Base-by-base conservation (phyloP, 176 grass and related monocot genomes). In the Neostapfia colusana region DNA sequence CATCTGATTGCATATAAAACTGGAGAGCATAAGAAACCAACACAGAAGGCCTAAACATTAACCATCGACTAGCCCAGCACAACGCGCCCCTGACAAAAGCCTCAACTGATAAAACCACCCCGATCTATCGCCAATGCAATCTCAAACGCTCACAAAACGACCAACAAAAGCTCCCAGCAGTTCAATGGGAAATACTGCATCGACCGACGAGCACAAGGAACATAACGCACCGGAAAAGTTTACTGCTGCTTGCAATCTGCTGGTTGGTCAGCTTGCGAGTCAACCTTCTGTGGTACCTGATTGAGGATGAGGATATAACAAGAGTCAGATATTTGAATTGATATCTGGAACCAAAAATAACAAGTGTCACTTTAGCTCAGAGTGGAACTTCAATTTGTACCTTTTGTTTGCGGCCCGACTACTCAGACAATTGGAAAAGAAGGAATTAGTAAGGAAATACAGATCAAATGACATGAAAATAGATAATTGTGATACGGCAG, bases 221-320 rank as follows among this genome's bases (percentile, higher is more conserved):
- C 6, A 12, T 8, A 16, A 35, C 10, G 45, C 16, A 0, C 48
- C 17, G 31, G 12, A 31, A 13, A 13, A 76, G 8, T 71, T 81
- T 92, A 96, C 89, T 96, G 93, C 76, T 96, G 93, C 85, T 96
- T 92, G 93, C 93, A 96, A 42, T 96, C 93, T 2, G 93, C 76
- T 42, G 93, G 93, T 64, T 88, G 89, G 4, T 96, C 89, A 13
- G 81, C 60, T 76, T 86, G 82, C 7, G 39, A 69, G 5, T 77
- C 84, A n/a, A 43, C 74, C 85, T 96, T 92, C 10, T 73, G 63
- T 4, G 85, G n/a, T 2, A 72, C 35, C 83, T 90, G 77, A 14
- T 40, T 25, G 44, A 57, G 13, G 2, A 66, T 46, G 54, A 64
- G 13, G 2, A 66, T 46, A 69, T 13, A 56, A 4, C n/a, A 66